Conservation (phyloP, 495 filamentous ascomycete species). For the Penicillium waksmanii region DNA sequence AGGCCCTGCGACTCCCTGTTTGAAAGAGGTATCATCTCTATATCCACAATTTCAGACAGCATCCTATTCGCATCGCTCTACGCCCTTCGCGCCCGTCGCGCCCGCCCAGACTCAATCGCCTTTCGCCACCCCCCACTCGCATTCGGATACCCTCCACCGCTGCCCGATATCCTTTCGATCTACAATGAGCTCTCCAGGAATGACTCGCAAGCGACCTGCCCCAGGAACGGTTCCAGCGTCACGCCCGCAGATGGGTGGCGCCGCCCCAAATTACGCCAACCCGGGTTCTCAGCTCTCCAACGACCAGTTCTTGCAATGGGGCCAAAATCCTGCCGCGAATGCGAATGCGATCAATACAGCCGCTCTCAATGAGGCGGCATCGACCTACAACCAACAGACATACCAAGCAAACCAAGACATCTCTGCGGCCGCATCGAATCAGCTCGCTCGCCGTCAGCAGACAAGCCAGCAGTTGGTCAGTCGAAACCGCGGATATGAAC, state of each 20-base stretch:
- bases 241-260: constrained; percentile 46
- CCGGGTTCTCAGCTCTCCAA: constrained; percentile 49
- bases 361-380: constrained; percentile 39
- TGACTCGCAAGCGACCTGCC: constrained; percentile 71
- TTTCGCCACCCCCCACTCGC: not conserved
- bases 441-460: constrained; percentile 64
- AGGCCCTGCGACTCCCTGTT: not conserved
- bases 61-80: not conserved
- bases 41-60: not conserved
- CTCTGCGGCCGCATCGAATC: constrained; percentile 59
- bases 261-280: constrained; percentile 39
- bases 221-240: constrained; percentile 67
- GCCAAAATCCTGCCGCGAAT: constrained; percentile 45
- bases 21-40: not conserved
- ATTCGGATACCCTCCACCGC: not conserved
- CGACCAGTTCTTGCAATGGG: constrained; percentile 60
- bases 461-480: constrained; percentile 66
- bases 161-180: not conserved
- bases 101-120: not conserved
- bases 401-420: constrained; percentile 43
- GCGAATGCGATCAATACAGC: constrained; percentile 38
- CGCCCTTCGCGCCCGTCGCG: not conserved
- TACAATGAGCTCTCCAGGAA: constrained; percentile 48
- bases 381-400: constrained; percentile 46
- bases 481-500: constrained; percentile 47